These are phyloP conservation scores for Ascochyta clinopodiicola DNA, from an alignment of 2,329 filamentous ascomycete genomes.

Conservation along the genomic window DNA sequence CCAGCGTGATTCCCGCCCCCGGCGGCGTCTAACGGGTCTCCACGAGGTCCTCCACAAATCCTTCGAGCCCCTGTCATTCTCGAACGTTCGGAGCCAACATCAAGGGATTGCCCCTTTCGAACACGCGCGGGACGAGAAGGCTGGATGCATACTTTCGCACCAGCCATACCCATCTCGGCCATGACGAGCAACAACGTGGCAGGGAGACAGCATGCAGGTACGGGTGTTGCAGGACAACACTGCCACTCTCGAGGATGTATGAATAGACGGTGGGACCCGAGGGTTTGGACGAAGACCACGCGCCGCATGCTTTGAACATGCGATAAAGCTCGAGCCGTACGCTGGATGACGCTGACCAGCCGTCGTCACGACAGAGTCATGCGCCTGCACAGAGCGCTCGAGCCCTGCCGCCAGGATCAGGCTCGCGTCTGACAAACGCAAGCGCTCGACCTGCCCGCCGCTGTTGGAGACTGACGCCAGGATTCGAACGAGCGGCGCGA, in stretches of 20 bases:
- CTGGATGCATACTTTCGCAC: conserved; percentile 2
- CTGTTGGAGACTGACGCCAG: too few relatives aligned
- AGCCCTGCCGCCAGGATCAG: too few relatives aligned
- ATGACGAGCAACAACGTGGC: background rate
- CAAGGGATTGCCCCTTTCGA: conserved; percentile 5
- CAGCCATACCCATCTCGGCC: background rate
- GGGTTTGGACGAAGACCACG: background rate
- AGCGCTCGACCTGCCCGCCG: too few relatives aligned
- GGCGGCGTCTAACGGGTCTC: background rate
- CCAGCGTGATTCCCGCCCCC: background rate
- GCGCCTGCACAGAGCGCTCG: too few relatives aligned
- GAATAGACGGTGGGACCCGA: background rate
- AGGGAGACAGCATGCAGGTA: background rate
- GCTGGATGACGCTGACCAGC: too few relatives aligned
- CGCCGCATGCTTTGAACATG: too few relatives aligned
- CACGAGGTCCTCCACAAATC: conserved; percentile 2
- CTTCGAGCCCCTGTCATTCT: background rate
- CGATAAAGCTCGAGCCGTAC: too few relatives aligned
- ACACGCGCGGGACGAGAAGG: background rate
- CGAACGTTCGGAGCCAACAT: conserved; percentile 1
- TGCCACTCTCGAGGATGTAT: background rate
- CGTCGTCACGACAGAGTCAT: too few relatives aligned
- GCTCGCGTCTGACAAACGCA: too few relatives aligned
- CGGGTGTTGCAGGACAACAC: conserved; percentile 6
- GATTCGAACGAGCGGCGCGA: too few relatives aligned